Base-by-base conservation (phyloP, 2,329 filamentous ascomycete species). In the Paraphaeosphaeria minitans region DNA sequence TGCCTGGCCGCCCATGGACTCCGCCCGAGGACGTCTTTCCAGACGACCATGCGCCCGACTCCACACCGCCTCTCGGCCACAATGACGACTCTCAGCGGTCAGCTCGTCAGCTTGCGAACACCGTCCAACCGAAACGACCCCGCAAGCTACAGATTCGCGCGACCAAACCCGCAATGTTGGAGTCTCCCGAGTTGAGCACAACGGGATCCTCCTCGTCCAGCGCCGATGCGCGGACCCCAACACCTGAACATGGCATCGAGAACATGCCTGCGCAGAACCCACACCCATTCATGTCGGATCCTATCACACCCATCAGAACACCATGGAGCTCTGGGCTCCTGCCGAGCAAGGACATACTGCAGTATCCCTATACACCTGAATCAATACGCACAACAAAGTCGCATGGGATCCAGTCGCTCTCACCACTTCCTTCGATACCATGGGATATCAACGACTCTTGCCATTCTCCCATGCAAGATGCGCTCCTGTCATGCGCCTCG, bases 281-380 rank as follows among this genome's bases (percentile, higher is more conserved):
- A 27, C 50, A 22, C 27, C 13, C 39, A n/a, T 33, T 31, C 19
- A 14, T 31, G 31, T 3, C 22, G 41, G 61, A 58, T 29, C 67
- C 67, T 3, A 65, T 69, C 41, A 72, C 71, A 1, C 70, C 69
- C 6, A 65, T 61, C 7, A 67, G 64, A 37, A 51, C 63, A 9
- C 57, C 60, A 41, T 62, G 50, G 47, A 58, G 59, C 8, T 56
- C 61, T 10, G 55, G 61, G 2, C 43, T 61, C 10, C 56, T 67
- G 39, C 43, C 48, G 12, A 51, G 53, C 4, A n/a, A 56, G 22
- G 66, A 60, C 47, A 58, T 64, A 16, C 63, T 64, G 47, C 68
- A 62, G 54, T 75, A 74, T 55, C 73, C 71, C 5, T 74, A 73
- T 58, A 74, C 72, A 0, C 73, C 72, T 14, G 71, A 75, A 41